Conservation (phyloP, 2,329 filamentous ascomycete genomes). For the Penicillium sp. region DNA sequence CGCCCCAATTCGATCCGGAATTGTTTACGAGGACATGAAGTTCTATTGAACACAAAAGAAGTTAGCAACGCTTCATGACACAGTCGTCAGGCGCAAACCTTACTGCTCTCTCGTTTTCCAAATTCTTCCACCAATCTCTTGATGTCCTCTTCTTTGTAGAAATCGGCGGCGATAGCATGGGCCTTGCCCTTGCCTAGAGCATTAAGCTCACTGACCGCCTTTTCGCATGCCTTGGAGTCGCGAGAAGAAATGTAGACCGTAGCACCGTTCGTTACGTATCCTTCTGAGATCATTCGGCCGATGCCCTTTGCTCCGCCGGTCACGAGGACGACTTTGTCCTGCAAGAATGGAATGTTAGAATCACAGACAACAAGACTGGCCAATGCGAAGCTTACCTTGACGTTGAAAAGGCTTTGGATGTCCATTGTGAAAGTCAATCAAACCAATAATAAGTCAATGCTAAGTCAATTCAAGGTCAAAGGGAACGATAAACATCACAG, state of each 20-base stretch:
- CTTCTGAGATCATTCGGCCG: slow-evolving; percentile 54
- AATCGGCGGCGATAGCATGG: slow-evolving; percentile 48
- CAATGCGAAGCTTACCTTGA: slow-evolving; percentile 48
- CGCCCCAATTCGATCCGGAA: slow-evolving; percentile 53
- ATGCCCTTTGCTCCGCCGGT: slow-evolving; percentile 51
- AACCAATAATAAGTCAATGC: background rate
- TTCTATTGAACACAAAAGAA: slow-evolving; percentile 29
- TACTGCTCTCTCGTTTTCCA: slow-evolving; percentile 50
- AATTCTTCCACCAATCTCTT: slow-evolving; percentile 47
- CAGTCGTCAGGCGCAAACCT: slow-evolving; percentile 52
- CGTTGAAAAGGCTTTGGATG: slow-evolving; percentile 52
- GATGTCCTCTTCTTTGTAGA: slow-evolving; percentile 51
- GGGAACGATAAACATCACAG: background rate
- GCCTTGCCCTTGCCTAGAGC: slow-evolving; percentile 50
- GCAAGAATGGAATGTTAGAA: background rate
- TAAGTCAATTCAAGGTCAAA: background rate
- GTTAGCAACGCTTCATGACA: background rate
- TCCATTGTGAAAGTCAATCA: slow-evolving; percentile 44
- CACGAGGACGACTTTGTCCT: slow-evolving; percentile 47
- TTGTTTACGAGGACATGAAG: slow-evolving; percentile 50
- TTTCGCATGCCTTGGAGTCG: slow-evolving; percentile 48
- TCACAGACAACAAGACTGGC: slow-evolving; percentile 31
- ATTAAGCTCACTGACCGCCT: slow-evolving; percentile 47
- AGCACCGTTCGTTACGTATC: slow-evolving; percentile 51
- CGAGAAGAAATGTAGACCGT: slow-evolving; percentile 53